Base-by-base conservation (phyloP, 192 early-diverging fungal species). In the Anaeromyces robustus region DNA sequence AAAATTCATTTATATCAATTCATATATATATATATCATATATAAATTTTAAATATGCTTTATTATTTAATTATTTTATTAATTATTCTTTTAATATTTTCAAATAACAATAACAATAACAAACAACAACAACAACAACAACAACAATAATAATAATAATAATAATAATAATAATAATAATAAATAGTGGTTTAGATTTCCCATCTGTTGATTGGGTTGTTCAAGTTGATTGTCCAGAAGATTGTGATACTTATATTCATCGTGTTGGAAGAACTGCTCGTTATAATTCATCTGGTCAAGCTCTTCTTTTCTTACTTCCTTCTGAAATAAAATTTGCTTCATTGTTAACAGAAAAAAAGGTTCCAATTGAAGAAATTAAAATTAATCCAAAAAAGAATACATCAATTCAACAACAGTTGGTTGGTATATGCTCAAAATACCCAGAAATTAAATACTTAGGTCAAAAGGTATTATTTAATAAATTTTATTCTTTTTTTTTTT, bases 181-280 rank as follows among this genome's bases (percentile, higher is more conserved):
- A n/a, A 82, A 29, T 17, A 84, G 86, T 82, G 98, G 98, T 30
- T 87, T 99, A 39, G 98, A 99, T 86, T 97, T 99, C 83, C 97
- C 98, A 0, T 93, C 95, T 18, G 97, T 99, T 9, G 95, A 99
- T 85, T 99, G 98, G 98, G 98, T 99, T 32, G 90, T 99, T 59
- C 98, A 99, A 81, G 82, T 97, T 77, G 98, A 99, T 84, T 97
- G 96, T 79, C 98, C 98, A 52, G 98, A 98, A 84, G 94, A 97
- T 87, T 92, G 93, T 41, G 94, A 91, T 77, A 99, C 97, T 2
- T 98, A 99, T 87, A 95, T 99, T 85, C 98, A 99, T 83, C 94
- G 98, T 77, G 98, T 98, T 11, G 98, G 98, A 2, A 92, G 98
- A 77, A 99, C 98, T 26, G 98, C 98, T 14, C 93, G 98, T 80